phyloP scores from a whole-genome alignment of 2,329 filamentous ascomycete species.

The Claviceps quebecensis region DNA sequence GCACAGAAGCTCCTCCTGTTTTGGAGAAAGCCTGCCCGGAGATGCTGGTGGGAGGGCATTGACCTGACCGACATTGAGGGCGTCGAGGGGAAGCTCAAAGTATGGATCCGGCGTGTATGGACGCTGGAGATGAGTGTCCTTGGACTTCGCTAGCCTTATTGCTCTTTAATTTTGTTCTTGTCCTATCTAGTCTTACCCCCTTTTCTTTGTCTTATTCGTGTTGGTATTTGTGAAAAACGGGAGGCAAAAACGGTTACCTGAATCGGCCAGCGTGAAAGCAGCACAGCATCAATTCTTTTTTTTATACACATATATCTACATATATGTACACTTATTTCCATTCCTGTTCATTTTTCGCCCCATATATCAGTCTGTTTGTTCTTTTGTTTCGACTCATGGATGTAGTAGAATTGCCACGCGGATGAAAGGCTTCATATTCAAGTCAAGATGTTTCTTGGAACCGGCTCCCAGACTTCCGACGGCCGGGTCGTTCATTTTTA shows the following conservation, averaged over 20 bases:
- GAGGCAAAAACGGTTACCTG: neutral
- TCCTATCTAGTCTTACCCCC: neutral
- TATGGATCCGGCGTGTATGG: slow-evolving; percentile 97
- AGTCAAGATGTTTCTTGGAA: no score
- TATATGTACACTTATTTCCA: neutral
- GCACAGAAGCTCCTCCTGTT: slow-evolving; percentile 94
- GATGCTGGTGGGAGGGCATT: slow-evolving; percentile 99
- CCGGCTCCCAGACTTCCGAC: no score
- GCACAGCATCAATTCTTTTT: slow-evolving; percentile 1
- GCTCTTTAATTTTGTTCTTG: neutral
- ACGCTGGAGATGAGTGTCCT: slow-evolving; percentile 97
- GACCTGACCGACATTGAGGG: slow-evolving; percentile 83
- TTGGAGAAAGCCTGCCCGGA: slow-evolving; percentile 89
- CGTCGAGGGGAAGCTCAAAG: slow-evolving; percentile 82
- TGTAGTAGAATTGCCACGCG: no score
- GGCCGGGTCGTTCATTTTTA: no score
- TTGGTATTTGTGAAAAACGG: neutral
- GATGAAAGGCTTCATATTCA: no score
- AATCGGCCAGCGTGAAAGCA: neutral
- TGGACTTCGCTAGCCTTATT: slow-evolving; percentile 49
- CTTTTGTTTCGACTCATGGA: no score
- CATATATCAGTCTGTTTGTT: neutral
- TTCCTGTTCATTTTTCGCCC: neutral
- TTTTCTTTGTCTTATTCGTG: neutral
- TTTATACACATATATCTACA: no score